Evolutionary conservation across 495 filamentous ascomycete species (phyloP).

Genomic region (Penicillium macrosclerotiorum): DNA sequence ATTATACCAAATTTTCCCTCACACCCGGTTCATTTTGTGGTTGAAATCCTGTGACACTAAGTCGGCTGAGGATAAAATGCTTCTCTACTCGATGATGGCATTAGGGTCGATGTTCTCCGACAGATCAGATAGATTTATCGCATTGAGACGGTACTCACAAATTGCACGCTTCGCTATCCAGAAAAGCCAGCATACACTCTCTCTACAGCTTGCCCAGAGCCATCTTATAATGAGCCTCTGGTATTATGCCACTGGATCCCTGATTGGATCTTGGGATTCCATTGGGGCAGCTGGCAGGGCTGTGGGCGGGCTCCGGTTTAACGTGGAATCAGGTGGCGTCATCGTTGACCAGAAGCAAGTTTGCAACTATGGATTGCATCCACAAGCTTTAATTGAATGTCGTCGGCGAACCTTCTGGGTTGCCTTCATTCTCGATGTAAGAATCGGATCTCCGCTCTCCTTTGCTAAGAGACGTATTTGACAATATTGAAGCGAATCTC

Average conservation of each 20-base stretch:
- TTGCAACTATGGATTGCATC: constrained; percentile 57
- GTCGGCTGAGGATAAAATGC: constrained; percentile 65
- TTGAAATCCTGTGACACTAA: constrained; percentile 50
- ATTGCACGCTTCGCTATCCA: constrained; percentile 59
- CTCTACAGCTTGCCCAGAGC: constrained; percentile 60
- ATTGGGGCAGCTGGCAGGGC: constrained; percentile 57
- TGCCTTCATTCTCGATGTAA: constrained; percentile 59
- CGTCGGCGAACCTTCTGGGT: constrained; percentile 68
- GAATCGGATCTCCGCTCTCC: constrained; percentile 12
- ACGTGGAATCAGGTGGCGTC: constrained; percentile 56
- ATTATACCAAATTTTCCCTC: constrained; percentile 58
- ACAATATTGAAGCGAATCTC: constrained; percentile 48
- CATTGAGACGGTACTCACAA: constrained; percentile 50
- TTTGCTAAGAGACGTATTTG: constrained; percentile 1
- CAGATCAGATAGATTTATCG: constrained; percentile 43
- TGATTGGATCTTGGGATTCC: constrained; percentile 58
- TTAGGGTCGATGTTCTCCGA: constrained; percentile 57
- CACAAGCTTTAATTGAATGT: constrained; percentile 59
- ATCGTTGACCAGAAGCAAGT: constrained; percentile 40
- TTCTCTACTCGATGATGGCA: constrained; percentile 64
- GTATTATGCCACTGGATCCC: constrained; percentile 57
- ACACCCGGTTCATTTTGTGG: constrained; percentile 52
- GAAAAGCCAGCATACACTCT: constrained; percentile 46
- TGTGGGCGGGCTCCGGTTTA: constrained; percentile 55
- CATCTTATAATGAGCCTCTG: constrained; percentile 62